These are phyloP conservation scores for Exsudoporus frostii DNA, from an alignment of 768 basidiomycete genomes.

Conservation along the genomic window DNA sequence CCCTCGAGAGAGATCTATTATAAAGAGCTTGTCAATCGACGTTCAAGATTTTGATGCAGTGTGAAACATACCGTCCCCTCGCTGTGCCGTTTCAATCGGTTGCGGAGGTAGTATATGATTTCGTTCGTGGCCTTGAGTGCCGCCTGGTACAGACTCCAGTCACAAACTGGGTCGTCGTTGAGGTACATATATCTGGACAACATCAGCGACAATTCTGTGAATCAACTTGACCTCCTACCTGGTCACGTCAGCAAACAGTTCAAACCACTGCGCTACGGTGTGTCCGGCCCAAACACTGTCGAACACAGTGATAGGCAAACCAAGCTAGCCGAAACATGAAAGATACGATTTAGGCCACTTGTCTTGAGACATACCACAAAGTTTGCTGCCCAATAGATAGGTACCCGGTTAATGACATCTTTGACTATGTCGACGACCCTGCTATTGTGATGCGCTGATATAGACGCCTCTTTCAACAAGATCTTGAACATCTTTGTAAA, in stretches of 20 bases:
- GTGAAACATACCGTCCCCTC: conserved; percentile 19
- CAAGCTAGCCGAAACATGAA: conserved; percentile 5
- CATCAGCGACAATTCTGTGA: neutral
- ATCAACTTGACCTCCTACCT: conserved; percentile 20
- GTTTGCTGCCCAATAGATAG: conserved; percentile 59
- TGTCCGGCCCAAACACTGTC: conserved; percentile 38
- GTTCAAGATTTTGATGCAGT: neutral
- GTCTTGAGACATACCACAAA: conserved; percentile 44
- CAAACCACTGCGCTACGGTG: conserved; percentile 41
- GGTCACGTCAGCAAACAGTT: conserved; percentile 47
- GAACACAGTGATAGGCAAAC: conserved; percentile 36
- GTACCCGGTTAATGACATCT: conserved; percentile 63
- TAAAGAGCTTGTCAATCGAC: neutral
- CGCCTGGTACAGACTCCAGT: conserved; percentile 33
- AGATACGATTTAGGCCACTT: neutral
- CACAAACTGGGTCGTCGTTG: conserved; percentile 28
- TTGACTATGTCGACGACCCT: conserved; percentile 56
- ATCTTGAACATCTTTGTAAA: conserved; percentile 10
- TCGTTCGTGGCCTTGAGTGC: conserved; percentile 26
- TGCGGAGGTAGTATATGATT: conserved; percentile 24
- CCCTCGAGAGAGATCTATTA: conserved; percentile 18
- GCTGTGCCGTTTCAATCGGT: conserved; percentile 18
- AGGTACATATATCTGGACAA: conserved; percentile 36
- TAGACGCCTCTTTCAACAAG: conserved; percentile 14
- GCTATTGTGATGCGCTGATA: neutral